These are phyloP conservation scores for Saksenaea vasiformis DNA, from an alignment of 371 early-diverging fungal genomes.

Conservation along the genomic window DNA sequence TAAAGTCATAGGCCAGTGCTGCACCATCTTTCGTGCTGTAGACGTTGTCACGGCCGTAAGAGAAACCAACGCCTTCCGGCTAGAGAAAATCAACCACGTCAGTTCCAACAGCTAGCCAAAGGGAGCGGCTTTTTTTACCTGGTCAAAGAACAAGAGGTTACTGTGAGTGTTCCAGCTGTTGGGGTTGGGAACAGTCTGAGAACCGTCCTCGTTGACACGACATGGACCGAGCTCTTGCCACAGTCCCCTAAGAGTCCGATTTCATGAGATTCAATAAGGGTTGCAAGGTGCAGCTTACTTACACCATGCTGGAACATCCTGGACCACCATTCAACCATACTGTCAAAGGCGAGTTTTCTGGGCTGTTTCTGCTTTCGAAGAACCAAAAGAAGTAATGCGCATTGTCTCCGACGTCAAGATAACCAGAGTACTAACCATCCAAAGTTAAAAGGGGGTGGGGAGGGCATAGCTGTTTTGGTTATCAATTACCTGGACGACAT, in stretches of 20 bases:
- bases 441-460: neutral
- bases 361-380: constrained; percentile 75
- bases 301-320: constrained; percentile 74
- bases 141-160: constrained; percentile 86
- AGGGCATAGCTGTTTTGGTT: neutral
- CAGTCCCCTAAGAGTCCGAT: constrained; percentile 61
- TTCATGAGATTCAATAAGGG: neutral
- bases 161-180: constrained; percentile 80
- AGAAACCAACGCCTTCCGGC: constrained; percentile 78
- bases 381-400: constrained; percentile 88
- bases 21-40: constrained; percentile 50
- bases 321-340: constrained; percentile 87
- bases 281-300: neutral
- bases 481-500: constrained; percentile 29
- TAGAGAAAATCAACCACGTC: constrained; percentile 7
- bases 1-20: constrained; percentile 51
- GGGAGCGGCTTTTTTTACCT: too few species aligned
- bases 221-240: constrained; percentile 83
- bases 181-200: constrained; percentile 41
- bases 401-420: constrained; percentile 59
- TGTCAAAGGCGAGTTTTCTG: constrained; percentile 52
- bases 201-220: constrained; percentile 57
- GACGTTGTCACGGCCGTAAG: constrained; percentile 61
- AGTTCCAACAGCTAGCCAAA: too few species aligned
- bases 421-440: constrained; percentile 50